Conservation (phyloP, 1,139 yeast species). For the Saccharomyces hybrid region DNA sequence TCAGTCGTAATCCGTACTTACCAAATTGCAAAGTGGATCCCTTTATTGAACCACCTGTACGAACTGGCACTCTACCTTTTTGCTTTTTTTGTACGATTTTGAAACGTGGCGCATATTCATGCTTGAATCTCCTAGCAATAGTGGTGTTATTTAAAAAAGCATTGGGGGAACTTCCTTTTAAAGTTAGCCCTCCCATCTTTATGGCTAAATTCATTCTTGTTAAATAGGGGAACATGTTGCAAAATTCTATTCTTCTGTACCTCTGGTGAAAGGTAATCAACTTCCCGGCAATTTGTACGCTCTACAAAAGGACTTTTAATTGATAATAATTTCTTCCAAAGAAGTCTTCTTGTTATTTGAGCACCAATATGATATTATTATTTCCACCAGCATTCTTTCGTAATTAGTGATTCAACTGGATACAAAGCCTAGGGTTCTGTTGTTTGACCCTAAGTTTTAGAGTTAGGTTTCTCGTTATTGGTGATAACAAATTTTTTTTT, state of each 20-base stretch:
- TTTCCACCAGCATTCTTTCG: neutral
- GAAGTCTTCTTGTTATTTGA: neutral
- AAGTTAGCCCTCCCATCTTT: neutral
- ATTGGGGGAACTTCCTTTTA: neutral
- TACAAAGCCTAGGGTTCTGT: neutral
- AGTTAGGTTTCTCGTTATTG: neutral
- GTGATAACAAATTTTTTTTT: neutral
- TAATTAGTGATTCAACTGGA: neutral
- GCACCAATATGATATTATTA: neutral
- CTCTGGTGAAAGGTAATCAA: neutral
- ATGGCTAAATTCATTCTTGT: neutral
- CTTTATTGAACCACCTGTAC: slow-evolving; percentile 88
- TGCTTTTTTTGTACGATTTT: slow-evolving; percentile 70
- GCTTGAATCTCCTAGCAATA: slow-evolving; percentile 46
- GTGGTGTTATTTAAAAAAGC: neutral
- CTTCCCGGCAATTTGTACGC: neutral
- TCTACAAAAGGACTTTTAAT: neutral
- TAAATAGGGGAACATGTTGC: neutral
- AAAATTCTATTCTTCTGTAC: neutral
- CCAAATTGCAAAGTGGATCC: slow-evolving; percentile 83
- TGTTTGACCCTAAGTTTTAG: neutral
- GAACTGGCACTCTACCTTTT: slow-evolving; percentile 90
- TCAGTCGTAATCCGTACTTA: slow-evolving; percentile 76
- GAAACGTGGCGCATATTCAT: slow-evolving; percentile 83
- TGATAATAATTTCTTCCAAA: neutral